These are phyloP conservation scores for Tylopilus rubrobrunneus DNA, from an alignment of 768 basidiomycete species.

Conservation along the genomic window DNA sequence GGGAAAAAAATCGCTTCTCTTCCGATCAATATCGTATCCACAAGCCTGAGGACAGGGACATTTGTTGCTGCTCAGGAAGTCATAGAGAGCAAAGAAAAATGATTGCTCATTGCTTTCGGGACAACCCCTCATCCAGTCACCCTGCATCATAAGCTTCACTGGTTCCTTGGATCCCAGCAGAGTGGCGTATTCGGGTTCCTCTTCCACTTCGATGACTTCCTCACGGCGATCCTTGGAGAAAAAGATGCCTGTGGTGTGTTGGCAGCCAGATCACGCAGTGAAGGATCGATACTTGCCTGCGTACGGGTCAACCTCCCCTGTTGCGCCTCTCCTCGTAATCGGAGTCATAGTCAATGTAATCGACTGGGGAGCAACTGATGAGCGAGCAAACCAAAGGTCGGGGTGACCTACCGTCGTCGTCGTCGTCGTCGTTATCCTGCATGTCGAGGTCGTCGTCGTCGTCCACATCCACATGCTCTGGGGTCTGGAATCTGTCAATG, in stretches of 20 bases:
- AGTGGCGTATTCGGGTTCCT: constrained; percentile 54
- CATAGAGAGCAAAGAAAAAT: constrained; percentile 82
- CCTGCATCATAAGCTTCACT: constrained; percentile 74
- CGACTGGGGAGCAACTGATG: constrained; percentile 31
- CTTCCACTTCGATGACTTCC: constrained; percentile 89
- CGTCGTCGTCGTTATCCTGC: constrained; percentile 51
- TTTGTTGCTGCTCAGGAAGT: constrained; percentile 58
- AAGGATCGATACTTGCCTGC: constrained; percentile 50
- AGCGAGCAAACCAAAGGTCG: constrained; percentile 1
- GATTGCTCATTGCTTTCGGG: constrained; percentile 90
- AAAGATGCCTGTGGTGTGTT: constrained; percentile 63
- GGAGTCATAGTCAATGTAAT: constrained; percentile 79
- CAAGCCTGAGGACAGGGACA: constrained; percentile 76
- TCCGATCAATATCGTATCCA: constrained; percentile 54
- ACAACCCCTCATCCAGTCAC: constrained; percentile 97
- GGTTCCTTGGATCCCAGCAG: constrained; percentile 43
- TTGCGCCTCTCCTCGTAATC: constrained; percentile 56
- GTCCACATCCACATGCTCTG: constrained; percentile 51
- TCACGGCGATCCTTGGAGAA: constrained; percentile 93
- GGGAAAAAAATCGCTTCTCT: constrained; percentile 78
- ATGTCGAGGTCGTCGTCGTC: constrained; percentile 48
- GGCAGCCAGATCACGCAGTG: constrained; percentile 1
- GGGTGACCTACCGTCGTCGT: constrained; percentile 42
- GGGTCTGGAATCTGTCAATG: constrained; percentile 42
- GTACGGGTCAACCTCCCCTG: constrained; percentile 79